These are phyloP conservation scores for Tricholoma sp. DNA, from an alignment of 768 basidiomycete species.

Conservation along the genomic window DNA sequence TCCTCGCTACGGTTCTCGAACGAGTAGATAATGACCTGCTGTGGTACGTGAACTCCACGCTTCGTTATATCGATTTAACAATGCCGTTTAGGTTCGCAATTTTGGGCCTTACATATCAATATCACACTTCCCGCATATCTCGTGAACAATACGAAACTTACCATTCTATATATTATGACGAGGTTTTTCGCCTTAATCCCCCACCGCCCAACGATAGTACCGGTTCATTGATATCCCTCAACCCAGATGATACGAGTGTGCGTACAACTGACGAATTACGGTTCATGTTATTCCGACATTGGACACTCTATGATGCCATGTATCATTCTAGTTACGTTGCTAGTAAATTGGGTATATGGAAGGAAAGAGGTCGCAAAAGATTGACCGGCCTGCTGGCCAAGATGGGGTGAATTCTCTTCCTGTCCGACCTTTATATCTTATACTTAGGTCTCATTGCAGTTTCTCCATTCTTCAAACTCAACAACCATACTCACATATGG, in stretches of 20 bases:
- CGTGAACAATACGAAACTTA: constrained; percentile 79
- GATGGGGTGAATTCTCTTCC: constrained; percentile 74
- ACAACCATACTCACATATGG: constrained; percentile 93
- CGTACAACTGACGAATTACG: constrained; percentile 84
- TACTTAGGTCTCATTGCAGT: constrained; percentile 34
- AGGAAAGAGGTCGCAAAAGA: constrained; percentile 84
- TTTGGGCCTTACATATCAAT: constrained; percentile 90
- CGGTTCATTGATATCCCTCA: constrained; percentile 41
- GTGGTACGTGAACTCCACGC: constrained; percentile 51
- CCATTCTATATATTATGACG: constrained; percentile 79
- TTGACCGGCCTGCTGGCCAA: constrained; percentile 91
- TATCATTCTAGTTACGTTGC: constrained; percentile 96
- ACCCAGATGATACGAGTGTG: constrained; percentile 82
- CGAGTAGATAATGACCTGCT: constrained; percentile 90
- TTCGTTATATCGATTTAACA: background rate
- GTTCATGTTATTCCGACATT: constrained; percentile 94
- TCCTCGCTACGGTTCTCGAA: constrained; percentile 86
- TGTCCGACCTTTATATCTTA: background rate
- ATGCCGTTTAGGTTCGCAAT: constrained; percentile 70
- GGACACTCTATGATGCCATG: constrained; percentile 98
- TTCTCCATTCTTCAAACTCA: constrained; percentile 94
- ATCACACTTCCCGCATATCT: constrained; percentile 82
- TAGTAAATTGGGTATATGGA: constrained; percentile 94
- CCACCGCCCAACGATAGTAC: constrained; percentile 34
- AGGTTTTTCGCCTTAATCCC: constrained; percentile 88